Evolutionary conservation across 371 early-diverging fungal species (phyloP).

Genomic region (Gilbertella persicaria): DNA sequence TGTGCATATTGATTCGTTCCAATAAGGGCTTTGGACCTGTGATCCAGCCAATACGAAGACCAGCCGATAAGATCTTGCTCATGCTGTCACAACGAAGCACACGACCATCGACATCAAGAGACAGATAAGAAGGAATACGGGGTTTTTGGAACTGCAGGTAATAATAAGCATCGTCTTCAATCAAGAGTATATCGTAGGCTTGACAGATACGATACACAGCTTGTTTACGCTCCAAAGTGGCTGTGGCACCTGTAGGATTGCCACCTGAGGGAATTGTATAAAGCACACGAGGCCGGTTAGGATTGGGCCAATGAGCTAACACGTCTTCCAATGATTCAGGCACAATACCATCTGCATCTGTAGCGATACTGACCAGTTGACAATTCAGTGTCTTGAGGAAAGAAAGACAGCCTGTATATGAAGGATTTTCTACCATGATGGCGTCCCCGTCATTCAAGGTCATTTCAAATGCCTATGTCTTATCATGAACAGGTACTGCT

Average conservation of each 20-base stretch:
- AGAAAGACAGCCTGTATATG: constrained; percentile 77
- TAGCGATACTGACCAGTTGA: constrained; percentile 62
- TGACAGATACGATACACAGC: constrained; percentile 61
- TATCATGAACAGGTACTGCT: not conserved
- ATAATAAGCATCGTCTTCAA: constrained; percentile 86
- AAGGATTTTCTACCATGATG: constrained; percentile 73
- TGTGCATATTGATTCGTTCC: constrained; percentile 72
- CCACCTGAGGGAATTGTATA: constrained; percentile 70
- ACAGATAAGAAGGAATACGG: constrained; percentile 68
- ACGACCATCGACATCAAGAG: constrained; percentile 77
- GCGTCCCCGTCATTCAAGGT: constrained; percentile 63
- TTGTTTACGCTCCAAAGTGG: constrained; percentile 61
- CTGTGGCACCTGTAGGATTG: constrained; percentile 74
- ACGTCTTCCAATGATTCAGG: constrained; percentile 53
- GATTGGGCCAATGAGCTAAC: constrained; percentile 50
- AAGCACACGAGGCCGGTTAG: constrained; percentile 43
- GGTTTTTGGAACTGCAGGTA: constrained; percentile 54
- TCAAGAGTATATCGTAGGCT: constrained; percentile 63
- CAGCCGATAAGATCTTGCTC: constrained; percentile 79
- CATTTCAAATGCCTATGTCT: constrained; percentile 67
- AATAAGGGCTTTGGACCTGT: constrained; percentile 72
- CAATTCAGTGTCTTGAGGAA: constrained; percentile 67
- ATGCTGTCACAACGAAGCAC: constrained; percentile 85
- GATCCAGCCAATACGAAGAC: constrained; percentile 79
- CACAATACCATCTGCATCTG: constrained; percentile 58